Base-by-base conservation (phyloP, 352 stramenopile species). In the Globisporangium recalcitrans region DNA sequence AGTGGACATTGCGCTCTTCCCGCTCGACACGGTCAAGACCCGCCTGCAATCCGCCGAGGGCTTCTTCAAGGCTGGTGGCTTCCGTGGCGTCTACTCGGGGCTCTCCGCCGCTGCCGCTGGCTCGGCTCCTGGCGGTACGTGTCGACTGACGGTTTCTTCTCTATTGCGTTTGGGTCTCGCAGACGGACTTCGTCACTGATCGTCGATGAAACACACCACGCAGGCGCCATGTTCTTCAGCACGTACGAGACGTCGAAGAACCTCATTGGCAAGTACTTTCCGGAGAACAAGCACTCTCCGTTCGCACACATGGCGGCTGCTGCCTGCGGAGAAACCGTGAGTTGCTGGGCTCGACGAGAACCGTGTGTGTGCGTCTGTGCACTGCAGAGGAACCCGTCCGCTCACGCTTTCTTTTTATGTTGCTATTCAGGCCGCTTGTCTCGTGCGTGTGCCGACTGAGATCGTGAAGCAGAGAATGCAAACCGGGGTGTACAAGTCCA, bases 401-500 rank as follows among this genome's bases (percentile, higher is more conserved):
- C 32, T 63, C 54, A 56, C 34, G 21, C 14, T 47, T n/a, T n/a
- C n/a, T n/a, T n/a, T n/a, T 13, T 54, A 6, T 49, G 11, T 26
- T 16, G 47, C 32, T 58, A 10, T 47, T 21, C 47, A 95, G 86
- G 88, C 94, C 19, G 97, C 97, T 6, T 99, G 96, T 73, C 83
- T 99, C 38, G 93, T 99, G 34, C 93, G 98, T n/a, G 97, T 98
- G 8, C 98, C 98, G 0, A 99, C 96, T 1, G 98, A 99, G 70
- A 98, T 99, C 52, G 83, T 99, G 38, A 99, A 99, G 83, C 95
- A 98, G 62, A 97, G 97, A 49, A 98, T 99, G 93, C 98, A 99
- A 74, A 98, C 96, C 0, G 92, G 92, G 6, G 68, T 95, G 42
- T 95, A 97, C 69, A 73, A 80, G 51, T 88, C 82, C 14, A 77